Base-by-base conservation (phyloP, 1,139 yeast genomes). In the Zygosaccharomyces sapae region DNA sequence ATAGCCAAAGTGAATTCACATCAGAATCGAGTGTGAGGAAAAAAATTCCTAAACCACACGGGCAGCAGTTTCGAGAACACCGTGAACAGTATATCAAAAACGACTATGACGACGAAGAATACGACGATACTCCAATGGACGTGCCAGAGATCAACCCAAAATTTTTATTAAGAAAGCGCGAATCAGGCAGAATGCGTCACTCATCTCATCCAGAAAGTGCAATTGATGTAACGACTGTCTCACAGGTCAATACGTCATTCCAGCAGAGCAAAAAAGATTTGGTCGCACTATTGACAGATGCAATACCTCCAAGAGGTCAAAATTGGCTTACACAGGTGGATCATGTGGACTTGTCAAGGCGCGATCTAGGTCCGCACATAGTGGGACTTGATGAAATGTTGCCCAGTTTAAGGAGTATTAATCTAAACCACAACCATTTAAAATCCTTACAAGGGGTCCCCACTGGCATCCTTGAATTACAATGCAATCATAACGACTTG, bases 51-150 rank as follows among this genome's bases (percentile, higher is more conserved):
- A 30, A 30, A 30, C 16, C 33, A 9, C 33, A 19, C 16, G 19
- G 30, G 13, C 24, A 24, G 33, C 12, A 34, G 12, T 34, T 9
- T 20, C 38, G 18, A 34, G 12, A 20, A 20, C 38, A 19, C 13
- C 25, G 22, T 19, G 22, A 19, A 19, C 22, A 19, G 22, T 19
- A 19, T n/a, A 6, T n/a, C 12, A 19, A 19, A 19, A 19, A 19
- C 22, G 45, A 45, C 8, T 37, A 46, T 16, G 52, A 53, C 7
- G 46, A 39, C 2, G 48, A 41, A n/a, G 44, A 42, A 9, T 38
- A 34, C 10, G 59, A 57, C 34, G 61, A 60, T 29, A 57, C 62
- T 5, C 59, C 65, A 4, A 41, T 61, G 10, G 59, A 57, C 19
- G 51, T 58, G 18, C 65, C 66, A 16, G 53, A 50, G 33, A 46